Evolutionary conservation across 2,329 filamentous ascomycete species (phyloP).

Genomic region (Cladophialophora psammophila): DNA sequence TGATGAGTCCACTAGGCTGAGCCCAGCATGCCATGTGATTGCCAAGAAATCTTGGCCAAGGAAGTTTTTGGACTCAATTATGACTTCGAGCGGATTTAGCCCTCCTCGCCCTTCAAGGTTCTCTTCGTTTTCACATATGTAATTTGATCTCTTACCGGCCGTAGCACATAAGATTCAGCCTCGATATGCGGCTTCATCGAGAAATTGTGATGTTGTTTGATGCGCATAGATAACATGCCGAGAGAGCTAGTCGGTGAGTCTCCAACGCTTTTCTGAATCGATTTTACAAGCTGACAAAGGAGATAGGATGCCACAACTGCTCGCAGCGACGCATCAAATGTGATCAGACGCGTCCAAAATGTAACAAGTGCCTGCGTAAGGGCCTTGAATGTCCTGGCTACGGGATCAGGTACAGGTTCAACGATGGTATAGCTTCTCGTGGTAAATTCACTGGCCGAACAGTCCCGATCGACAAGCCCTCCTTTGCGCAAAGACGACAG

Average conservation of each 20-base stretch:
- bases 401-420: conserved; percentile 43
- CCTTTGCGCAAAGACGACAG: not conserved
- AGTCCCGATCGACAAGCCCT: not conserved
- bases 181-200: not conserved
- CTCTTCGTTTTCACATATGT: not conserved
- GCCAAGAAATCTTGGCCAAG: not conserved
- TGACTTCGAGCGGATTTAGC: not conserved
- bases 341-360: conserved; percentile 45
- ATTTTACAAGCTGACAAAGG: not conserved
- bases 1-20: not conserved
- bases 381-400: conserved; percentile 46
- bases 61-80: not conserved
- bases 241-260: conserved; percentile 14
- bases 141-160: not conserved
- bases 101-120: not conserved
- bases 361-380: conserved; percentile 45
- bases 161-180: not conserved
- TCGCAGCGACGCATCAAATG: conserved; percentile 49
- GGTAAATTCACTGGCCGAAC: conserved; percentile 36
- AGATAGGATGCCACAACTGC: conserved; percentile 48
- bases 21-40: not conserved
- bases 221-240: conserved; percentile 10
- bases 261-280: not conserved
- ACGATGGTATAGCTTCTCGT: conserved; percentile 37
- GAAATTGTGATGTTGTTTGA: not conserved